Base-by-base conservation (phyloP, 768 basidiomycete genomes). In the Tubosaeta sp. region DNA sequence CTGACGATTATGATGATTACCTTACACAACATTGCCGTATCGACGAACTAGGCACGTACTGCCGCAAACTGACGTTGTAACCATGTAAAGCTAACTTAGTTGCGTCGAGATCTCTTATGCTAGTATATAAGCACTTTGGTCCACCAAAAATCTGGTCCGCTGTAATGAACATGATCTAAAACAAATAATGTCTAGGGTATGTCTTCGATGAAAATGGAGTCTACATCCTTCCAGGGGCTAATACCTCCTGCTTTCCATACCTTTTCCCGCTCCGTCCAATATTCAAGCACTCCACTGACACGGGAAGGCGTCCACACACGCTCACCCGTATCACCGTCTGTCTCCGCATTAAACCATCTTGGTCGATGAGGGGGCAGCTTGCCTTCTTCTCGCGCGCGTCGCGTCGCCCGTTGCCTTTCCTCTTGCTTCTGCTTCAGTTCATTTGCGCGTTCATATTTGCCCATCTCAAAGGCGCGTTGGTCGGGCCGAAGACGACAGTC, bases 401-500 rank as follows among this genome's bases (percentile, higher is more conserved):
- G 72, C 13, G 87, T 90, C 40, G 69, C 72, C 10, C 76, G 62
- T 71, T 97, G 94, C 61, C 76, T 79, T 57, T 94, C 92, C 64
- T 97, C 94, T 65, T 92, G 90, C 60, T 71, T 72, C 35, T 76
- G 72, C 74, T 92, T 97, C 62, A 89, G 73, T 51, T 76, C 80
- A 66, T 90, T 96, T 52, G 88, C 92, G 42, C 80, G 76, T 60
- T 89, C 92, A 59, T 92, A 94, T 62, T 79, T 76, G 38, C 92
- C 94, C 57, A 84, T 64, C 74, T 98, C 94, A 66, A 98, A 97
- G 22, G 94, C 93, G 24, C 94, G 79, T 66, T 96, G 94, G 65
- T 98, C 94, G 0, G 93, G 93, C 0, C 94, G 81, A 24, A 96
- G 69, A 4, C 95, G 81, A 64, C 94, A 97, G 69, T 98, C 94